phyloP scores from a whole-genome alignment of 768 basidiomycete genomes.

The Hebeloma cylindrosporum region DNA sequence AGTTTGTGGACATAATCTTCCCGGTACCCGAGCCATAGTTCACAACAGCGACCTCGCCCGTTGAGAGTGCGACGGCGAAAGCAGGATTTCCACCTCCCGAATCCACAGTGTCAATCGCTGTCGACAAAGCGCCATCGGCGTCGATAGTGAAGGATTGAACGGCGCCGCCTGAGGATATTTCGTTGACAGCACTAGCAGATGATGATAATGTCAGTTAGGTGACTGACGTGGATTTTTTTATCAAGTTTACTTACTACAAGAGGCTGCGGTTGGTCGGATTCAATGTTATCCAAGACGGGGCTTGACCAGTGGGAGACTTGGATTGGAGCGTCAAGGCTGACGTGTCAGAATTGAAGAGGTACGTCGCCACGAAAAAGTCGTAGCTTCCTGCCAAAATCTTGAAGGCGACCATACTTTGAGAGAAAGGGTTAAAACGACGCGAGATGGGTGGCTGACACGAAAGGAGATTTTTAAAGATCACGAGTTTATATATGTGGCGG shows the following conservation, averaged over 20 bases:
- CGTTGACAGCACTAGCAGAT: constrained; percentile 56
- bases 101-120: constrained; percentile 42
- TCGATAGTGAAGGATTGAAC: constrained; percentile 60
- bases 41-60: constrained; percentile 58
- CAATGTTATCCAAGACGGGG: constrained; percentile 60
- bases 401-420: constrained; percentile 59
- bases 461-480: too few species aligned
- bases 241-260: constrained; percentile 52
- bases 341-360: constrained; percentile 56
- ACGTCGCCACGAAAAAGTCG: constrained; percentile 58
- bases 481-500: too few species aligned
- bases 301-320: constrained; percentile 49
- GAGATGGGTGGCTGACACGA: too few species aligned
- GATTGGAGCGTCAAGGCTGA: constrained; percentile 46
- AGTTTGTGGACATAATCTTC: constrained; percentile 48
- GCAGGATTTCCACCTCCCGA: constrained; percentile 55
- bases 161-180: constrained; percentile 46
- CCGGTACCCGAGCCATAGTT: constrained; percentile 62
- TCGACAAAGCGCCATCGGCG: constrained; percentile 43
- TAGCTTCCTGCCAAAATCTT: constrained; percentile 72
- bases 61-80: constrained; percentile 49
- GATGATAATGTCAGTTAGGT: constrained; percentile 10
- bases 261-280: constrained; percentile 58
- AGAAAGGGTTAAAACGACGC: too few species aligned
- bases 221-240: background rate